Base-by-base conservation (phyloP, 495 filamentous ascomycete species). In the Aspergillus incahuasiensis region DNA sequence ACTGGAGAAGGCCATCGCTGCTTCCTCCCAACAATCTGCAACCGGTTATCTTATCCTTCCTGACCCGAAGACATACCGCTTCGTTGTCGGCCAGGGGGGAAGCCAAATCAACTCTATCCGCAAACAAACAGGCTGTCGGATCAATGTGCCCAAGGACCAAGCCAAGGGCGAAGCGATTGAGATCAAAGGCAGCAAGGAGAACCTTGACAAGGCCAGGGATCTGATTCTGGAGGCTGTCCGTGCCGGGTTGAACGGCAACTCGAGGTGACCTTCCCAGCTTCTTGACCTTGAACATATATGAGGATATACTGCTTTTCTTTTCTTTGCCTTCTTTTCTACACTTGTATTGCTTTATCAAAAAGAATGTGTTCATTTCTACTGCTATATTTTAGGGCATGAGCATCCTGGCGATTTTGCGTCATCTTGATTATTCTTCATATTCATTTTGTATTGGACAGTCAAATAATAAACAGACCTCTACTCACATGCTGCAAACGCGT, bases 71-170 rank as follows among this genome's bases (percentile, higher is more conserved):
- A 91, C 88, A 44, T 95, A 97, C 78, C 84, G 92, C 52, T 87
- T 87, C 57, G 87, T 99, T 39, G 89, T 99, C 54, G 94, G 94
- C 20, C 86, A 85, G 63, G 87, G 88, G 45, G 95, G 94, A 55
- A 87, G 82, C 68, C 89, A 91, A 68, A 91, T 99, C 72, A 96
- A 95, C 69, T 73, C 80, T 9, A 97, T 99, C 67, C 85, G 95
- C 54, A 90, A 88, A 72, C 83, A 92, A 75, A 97, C 91, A 42
- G 90, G 88, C 25, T 95, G 91, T 76, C 87, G 86, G 67, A 92
- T 99, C 69, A 90, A 87, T 35, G 90, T 97, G 44, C 94, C 94
- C 40, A 83, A 87, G 58, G 87, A 89, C 65, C 85, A 92, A 61
- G 80, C 79, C 38, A 82, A 79, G 62, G 81, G 77, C 32, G 91